These are phyloP conservation scores for Escallonia herrerae DNA, from an alignment of 129 eudicot genomes.

Conservation along the genomic window DNA sequence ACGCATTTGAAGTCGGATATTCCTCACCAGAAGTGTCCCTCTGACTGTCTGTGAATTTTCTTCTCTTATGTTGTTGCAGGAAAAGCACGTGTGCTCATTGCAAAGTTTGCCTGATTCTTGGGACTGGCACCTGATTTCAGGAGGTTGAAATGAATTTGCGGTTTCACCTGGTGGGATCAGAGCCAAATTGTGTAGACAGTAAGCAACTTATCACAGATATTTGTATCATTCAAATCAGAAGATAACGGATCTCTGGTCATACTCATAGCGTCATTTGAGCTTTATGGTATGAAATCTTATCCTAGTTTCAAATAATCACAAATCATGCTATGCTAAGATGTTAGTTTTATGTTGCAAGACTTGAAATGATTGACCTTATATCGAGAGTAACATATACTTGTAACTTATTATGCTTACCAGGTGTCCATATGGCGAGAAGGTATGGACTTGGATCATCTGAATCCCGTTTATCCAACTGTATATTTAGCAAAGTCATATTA, in stretches of 20 bases:
- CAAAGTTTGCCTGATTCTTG: slow-evolving; percentile 48
- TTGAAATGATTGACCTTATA: not conserved
- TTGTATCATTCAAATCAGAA: no score
- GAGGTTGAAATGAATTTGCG: slow-evolving; percentile 60
- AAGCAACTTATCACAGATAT: not conserved
- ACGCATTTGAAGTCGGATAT: not conserved
- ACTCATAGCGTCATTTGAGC: no score
- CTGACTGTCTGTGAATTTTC: slow-evolving; percentile 64
- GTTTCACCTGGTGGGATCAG: slow-evolving; percentile 63
- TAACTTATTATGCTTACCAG: slow-evolving; percentile 39
- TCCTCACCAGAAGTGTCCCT: slow-evolving; percentile 78
- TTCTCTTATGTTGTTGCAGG: slow-evolving; percentile 62
- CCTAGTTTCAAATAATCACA: no score
- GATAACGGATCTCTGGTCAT: no score
- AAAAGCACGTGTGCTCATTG: slow-evolving; percentile 42
- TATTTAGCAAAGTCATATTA: slow-evolving; percentile 7
- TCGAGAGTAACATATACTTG: not conserved
- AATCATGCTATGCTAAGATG: no score
- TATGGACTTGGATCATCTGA: slow-evolving; percentile 90
- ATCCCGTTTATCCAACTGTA: slow-evolving; percentile 78
- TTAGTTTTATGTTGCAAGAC: no score
- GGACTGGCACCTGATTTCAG: slow-evolving; percentile 50
- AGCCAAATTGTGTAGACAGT: not conserved
- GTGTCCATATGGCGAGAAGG: slow-evolving; percentile 95
- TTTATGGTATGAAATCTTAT: no score